Evolutionary conservation across 345 rosid species (phyloP), one percentile per base, ranked within the genome.

Genomic region (Viola odorata): DNA sequence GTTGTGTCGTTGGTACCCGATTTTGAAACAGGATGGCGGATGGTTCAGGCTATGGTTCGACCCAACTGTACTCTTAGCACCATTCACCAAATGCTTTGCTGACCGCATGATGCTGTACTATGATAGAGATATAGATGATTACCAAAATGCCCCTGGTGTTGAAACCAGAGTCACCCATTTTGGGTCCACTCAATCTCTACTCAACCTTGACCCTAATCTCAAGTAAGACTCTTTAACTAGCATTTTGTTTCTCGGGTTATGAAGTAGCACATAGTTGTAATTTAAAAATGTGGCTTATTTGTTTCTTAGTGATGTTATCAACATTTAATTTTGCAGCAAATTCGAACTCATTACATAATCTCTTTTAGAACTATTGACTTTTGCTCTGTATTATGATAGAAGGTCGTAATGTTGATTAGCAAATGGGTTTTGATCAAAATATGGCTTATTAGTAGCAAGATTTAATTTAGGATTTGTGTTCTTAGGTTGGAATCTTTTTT

Each of bases 1-100:
- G 38, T 40, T 84, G 65, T 87, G 96, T 61, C 82, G 85, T 6
- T 82, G 76, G 75, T 69, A 76, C 67, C 95, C 90, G 48, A 6
- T 72, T 44, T 54, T 8, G 5, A 84, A 78, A 71, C 76, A 78
- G 53, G 68, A 64, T 53, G 78, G 70, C 39, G 98, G 95, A 0
- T 87, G 98, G 96, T 91, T 89, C 80, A 81, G 94, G 74, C 59
- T 87, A 12, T 92, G 98, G 96, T 84, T 89, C 54, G 98, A 92
- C 67, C 74, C 81, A 36, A 49, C 71, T 13, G 96, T 92, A 32
- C 9, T 92, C 4, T 16, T 92, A 14, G 69, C 83, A 60, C 87
- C 96, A 13, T 83, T 85, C 59, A 83, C 96, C 7, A 68, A 60
- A 62, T 92, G 98, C 71, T 89, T 87, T 65, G 79, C 84, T 37